Base-by-base conservation (phyloP, 371 early-diverging fungal species). In the Mortierella sp. region DNA sequence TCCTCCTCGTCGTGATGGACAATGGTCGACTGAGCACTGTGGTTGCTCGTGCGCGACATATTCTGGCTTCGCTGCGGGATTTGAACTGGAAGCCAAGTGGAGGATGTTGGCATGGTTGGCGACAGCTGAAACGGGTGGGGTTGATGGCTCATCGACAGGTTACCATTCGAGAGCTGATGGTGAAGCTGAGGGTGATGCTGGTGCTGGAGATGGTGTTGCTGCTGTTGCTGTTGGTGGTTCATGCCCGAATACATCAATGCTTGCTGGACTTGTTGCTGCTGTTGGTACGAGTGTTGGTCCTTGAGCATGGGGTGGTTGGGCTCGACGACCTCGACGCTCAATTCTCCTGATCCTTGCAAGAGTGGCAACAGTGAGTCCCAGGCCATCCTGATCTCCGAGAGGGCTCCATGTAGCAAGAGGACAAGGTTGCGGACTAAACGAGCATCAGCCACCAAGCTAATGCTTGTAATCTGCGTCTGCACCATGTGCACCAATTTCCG, bases 361-460 rank as follows among this genome's bases (percentile, higher is more conserved):
- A 85, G 74, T 1, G 81, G 79, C 43, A 81, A 26, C 5, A 92
- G 76, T 19, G 83, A 84, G 37, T 90, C 88, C 88, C 90, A 92
- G 21, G 90, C 89, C 10, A 89, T 83, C 54, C 91, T 89, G 26
- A 91, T 89, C 83, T 93, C 92, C 0, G 91, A 82, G 0, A 90
- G 82, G 0, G 91, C 90, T 44, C 90, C 89, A 72, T 93, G 90
- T 1, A 93, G 77, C 51, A 82, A 75, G 44, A 88, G 73, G 5
- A 93, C 74, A 21, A 93, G 67, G 57, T 91, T 89, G 48, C 93
- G 82, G 61, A 88, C 84, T 43, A 87, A 77, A 43, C 90, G 89
- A 0, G 87, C 77, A 61, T 93, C 93, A 19, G 79, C 81, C 8
- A 75, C 61, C 21, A 76, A 61, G 40, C 81, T 78, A 48, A 87